phyloP scores from a whole-genome alignment of 2,329 filamentous ascomycete species.

The Pseudogymnoascus sp. region DNA sequence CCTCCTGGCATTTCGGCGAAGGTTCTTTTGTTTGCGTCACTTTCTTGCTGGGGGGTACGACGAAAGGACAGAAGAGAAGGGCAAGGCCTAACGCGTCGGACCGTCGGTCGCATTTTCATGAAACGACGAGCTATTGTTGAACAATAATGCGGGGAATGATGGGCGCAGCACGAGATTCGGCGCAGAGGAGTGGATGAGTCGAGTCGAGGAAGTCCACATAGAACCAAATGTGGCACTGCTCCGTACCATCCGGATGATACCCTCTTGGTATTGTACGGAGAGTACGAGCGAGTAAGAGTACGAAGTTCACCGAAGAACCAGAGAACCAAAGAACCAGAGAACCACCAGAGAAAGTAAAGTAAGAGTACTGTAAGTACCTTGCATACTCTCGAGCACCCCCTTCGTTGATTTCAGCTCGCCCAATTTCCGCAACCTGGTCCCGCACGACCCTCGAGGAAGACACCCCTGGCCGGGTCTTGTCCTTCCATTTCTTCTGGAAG shows the following conservation, averaged over 20 bases:
- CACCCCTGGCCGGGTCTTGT: not conserved
- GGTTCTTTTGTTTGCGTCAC: not conserved
- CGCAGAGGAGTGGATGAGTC: not conserved
- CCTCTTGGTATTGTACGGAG: not conserved
- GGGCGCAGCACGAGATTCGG: not conserved
- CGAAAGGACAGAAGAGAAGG: no score
- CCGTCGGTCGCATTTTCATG: not conserved
- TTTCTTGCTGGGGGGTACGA: not conserved
- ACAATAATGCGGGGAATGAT: not conserved
- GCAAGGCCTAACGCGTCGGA: not conserved
- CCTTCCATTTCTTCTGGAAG: constrained; percentile 1
- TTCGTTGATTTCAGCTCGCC: not conserved
- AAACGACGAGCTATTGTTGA: not conserved
- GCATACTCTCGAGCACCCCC: not conserved
- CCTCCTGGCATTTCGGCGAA: not conserved
- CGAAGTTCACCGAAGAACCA: not conserved
- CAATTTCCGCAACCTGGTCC: constrained; percentile 5
- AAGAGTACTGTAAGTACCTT: not conserved
- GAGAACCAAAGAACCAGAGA: no score
- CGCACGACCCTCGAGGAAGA: not conserved
- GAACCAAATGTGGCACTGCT: not conserved
- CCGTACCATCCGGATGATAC: not conserved
- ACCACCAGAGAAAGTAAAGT: no score
- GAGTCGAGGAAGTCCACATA: not conserved
- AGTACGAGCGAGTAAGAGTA: not conserved